A percentile compares a stretch with the other conserved stretches of the same genome.
phyloP scores from a whole-genome alignment of 78 protist species.

The Anaeramoeba ignava region DNA sequence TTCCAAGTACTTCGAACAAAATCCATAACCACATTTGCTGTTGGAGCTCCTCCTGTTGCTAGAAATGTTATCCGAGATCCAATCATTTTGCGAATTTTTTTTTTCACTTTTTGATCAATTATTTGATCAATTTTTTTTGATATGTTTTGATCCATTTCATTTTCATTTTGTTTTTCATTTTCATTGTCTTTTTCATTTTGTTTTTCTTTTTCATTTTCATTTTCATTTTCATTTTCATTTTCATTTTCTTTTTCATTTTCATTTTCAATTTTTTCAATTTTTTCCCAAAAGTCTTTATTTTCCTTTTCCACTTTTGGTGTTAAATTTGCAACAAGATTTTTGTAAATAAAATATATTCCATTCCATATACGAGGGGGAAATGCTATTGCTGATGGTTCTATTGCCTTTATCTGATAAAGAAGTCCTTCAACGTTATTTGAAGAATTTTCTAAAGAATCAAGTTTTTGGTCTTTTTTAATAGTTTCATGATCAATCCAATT shows the following conservation, averaged over 20 bases:
- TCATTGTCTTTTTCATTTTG: not conserved
- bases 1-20: not conserved
- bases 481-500: slow-evolving; percentile 30
- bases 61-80: slow-evolving; percentile 1
- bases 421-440: not conserved
- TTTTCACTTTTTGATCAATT: not conserved
- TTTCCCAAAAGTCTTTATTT: not conserved
- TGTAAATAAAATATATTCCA: slow-evolving; percentile 14
- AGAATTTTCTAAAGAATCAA: not conserved
- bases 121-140: not conserved
- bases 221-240: not conserved
- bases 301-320: not conserved
- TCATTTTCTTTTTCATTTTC: not conserved
- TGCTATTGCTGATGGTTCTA: slow-evolving; percentile 18
- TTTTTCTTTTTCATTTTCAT: not conserved
- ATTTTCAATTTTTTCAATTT: not conserved
- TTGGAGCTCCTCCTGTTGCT: slow-evolving; percentile 29
- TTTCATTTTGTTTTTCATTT: not conserved
- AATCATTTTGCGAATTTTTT: not conserved
- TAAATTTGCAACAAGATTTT: not conserved
- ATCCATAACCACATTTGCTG: slow-evolving; percentile 3
- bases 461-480: slow-evolving; percentile 17
- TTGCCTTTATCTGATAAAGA: slow-evolving; percentile 5
- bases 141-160: not conserved
- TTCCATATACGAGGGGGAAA: slow-evolving; percentile 28